These are phyloP conservation scores for Marchantia paleacea DNA, from an alignment of 225 moss, liverwort and hornwort species.

Conservation along the genomic window DNA sequence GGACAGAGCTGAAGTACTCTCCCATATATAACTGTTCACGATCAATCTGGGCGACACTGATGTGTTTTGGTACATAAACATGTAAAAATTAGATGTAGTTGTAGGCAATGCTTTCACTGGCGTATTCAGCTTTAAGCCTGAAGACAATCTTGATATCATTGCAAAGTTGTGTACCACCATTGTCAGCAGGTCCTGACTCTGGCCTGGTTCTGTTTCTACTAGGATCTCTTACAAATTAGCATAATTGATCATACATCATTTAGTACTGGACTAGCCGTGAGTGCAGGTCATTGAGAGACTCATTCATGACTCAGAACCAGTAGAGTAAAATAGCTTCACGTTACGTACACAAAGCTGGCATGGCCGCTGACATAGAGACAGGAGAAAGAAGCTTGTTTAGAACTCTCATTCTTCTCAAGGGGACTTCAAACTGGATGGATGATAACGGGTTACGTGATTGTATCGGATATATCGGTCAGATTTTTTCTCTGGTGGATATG, in stretches of 20 bases:
- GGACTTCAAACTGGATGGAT: not conserved
- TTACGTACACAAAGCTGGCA: not conserved
- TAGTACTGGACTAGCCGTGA: constrained; percentile 5
- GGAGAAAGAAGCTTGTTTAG: not conserved
- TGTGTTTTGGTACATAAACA: not conserved
- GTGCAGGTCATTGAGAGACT: not conserved
- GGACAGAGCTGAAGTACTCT: not conserved
- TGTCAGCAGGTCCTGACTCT: not conserved
- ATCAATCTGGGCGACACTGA: no score
- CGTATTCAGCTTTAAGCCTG: not conserved
- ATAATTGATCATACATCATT: not conserved
- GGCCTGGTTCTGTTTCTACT: no score
- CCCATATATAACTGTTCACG: not conserved
- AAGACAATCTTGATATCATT: not conserved
- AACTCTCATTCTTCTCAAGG: not conserved
- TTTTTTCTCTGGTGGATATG: no score
- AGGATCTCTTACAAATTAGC: not conserved
- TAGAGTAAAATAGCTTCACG: not conserved
- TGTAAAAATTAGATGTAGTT: not conserved
- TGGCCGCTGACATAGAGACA: not conserved
- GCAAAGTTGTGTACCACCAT: no score
- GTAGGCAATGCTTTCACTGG: not conserved
- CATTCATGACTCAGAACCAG: not conserved
- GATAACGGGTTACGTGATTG: not conserved
- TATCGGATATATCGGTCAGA: no score